phyloP scores from a whole-genome alignment of 495 filamentous ascomycete species.

The Aspergillus avenaceus region DNA sequence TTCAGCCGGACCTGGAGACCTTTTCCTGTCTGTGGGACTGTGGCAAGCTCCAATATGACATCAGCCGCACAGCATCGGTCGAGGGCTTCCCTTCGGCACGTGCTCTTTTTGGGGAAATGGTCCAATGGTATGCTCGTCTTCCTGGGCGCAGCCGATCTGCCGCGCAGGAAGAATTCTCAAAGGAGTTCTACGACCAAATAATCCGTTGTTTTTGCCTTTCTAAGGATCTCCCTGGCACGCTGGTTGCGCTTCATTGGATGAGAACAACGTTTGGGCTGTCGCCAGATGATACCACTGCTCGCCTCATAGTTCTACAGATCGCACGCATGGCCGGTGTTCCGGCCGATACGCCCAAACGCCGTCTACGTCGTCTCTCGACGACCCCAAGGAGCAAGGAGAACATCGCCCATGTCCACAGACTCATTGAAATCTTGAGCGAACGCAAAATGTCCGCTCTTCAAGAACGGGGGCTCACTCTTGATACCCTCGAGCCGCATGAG shows the following conservation, averaged over 20 bases:
- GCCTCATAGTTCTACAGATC: slow-evolving; percentile 49
- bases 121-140: slow-evolving; percentile 43
- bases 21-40: slow-evolving; percentile 65
- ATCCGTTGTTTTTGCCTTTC: slow-evolving; percentile 51
- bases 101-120: slow-evolving; percentile 58
- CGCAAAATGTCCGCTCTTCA: slow-evolving; percentile 32
- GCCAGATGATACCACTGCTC: slow-evolving; percentile 47
- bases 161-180: slow-evolving; percentile 37
- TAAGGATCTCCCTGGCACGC: slow-evolving; percentile 53
- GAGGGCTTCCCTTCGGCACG: slow-evolving; percentile 45
- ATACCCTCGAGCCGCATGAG: slow-evolving; percentile 36
- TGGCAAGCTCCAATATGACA: slow-evolving; percentile 50
- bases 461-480: slow-evolving; percentile 29
- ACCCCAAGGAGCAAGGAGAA: slow-evolving; percentile 44
- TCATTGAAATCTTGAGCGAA: slow-evolving; percentile 34
- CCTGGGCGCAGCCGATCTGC: slow-evolving; percentile 20
- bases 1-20: slow-evolving; percentile 63
- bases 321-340: slow-evolving; percentile 43
- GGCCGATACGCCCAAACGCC: slow-evolving; percentile 33
- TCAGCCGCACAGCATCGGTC: slow-evolving; percentile 30
- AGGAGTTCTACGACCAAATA: slow-evolving; percentile 53
- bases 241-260: slow-evolving; percentile 58
- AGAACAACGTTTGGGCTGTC: slow-evolving; percentile 49
- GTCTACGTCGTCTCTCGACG: slow-evolving; percentile 38
- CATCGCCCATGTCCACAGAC: slow-evolving; percentile 32